Conservation (phyloP, 2,329 filamentous ascomycete species). For the Esteya vermicola region DNA sequence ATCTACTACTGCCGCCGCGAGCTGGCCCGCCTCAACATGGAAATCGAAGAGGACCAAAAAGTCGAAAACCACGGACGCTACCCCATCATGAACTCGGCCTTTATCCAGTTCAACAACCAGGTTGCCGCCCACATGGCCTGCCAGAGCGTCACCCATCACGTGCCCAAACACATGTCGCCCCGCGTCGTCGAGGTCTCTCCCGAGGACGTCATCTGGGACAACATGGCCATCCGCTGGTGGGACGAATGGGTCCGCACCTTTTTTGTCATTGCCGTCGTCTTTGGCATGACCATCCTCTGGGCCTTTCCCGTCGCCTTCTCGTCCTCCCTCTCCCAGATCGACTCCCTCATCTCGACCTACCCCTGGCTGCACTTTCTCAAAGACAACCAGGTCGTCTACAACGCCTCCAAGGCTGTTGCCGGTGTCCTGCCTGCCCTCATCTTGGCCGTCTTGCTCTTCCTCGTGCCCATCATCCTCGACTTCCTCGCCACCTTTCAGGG, state of each 20-base stretch:
- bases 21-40: slow-evolving; percentile 72
- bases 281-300: slow-evolving; percentile 74
- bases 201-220: slow-evolving; percentile 88
- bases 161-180: slow-evolving; percentile 87
- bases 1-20: slow-evolving; percentile 86
- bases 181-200: slow-evolving; percentile 88
- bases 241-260: slow-evolving; percentile 62
- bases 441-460: slow-evolving; percentile 61
- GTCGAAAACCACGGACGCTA: slow-evolving; percentile 72
- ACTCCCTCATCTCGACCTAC: slow-evolving; percentile 48
- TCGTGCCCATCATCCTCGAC: slow-evolving; percentile 68
- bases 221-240: slow-evolving; percentile 95
- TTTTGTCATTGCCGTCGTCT: slow-evolving; percentile 49
- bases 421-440: slow-evolving; percentile 75
- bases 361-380: slow-evolving; percentile 59
- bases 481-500: slow-evolving; percentile 62
- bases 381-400: slow-evolving; percentile 42
- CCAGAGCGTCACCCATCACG: slow-evolving; percentile 77
- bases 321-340: slow-evolving; percentile 65
- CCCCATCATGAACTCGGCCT: slow-evolving; percentile 88
- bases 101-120: slow-evolving; percentile 97
- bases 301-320: slow-evolving; percentile 83
- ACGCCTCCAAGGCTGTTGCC: slow-evolving; percentile 50
- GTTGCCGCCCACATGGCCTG: slow-evolving; percentile 97
- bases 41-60: slow-evolving; percentile 83